A percentile compares a stretch with the other conserved stretches of the same genome.
Evolutionary conservation across 331 rosid genomes (phyloP).

Genomic region (Rhamnella rubrinervis): DNA sequence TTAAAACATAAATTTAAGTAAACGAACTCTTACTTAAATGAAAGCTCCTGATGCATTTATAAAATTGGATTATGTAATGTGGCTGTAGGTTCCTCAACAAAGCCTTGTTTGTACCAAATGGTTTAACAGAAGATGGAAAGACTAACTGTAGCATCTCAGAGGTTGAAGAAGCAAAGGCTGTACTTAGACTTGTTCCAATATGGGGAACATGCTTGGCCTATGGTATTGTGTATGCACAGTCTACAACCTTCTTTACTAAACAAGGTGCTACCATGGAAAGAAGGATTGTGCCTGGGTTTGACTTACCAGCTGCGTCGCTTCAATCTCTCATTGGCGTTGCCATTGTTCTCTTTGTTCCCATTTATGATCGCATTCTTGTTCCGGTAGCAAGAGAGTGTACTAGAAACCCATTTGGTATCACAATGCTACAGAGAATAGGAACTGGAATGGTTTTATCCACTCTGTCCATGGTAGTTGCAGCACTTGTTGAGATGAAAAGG

Average conservation of each 20-base stretch:
- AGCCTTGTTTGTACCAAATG: neutral
- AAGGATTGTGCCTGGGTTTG: conserved; percentile 41
- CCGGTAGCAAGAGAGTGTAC: conserved; percentile 32
- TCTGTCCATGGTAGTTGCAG: conserved; percentile 44
- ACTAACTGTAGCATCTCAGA: conserved; percentile 50
- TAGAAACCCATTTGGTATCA: conserved; percentile 40
- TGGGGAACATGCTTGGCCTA: conserved; percentile 54
- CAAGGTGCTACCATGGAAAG: conserved; percentile 47
- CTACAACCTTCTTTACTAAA: conserved; percentile 46
- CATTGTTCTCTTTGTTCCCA: conserved; percentile 35
- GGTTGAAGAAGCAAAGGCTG: conserved; percentile 64
- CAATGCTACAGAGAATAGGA: conserved; percentile 53
- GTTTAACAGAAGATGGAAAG: neutral
- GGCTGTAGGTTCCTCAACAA: conserved; percentile 44
- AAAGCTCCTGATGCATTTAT: neutral
- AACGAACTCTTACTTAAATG: neutral
- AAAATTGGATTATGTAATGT: neutral
- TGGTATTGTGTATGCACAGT: conserved; percentile 32
- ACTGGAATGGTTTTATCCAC: conserved; percentile 42
- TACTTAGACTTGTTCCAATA: conserved; percentile 54
- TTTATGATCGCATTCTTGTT: conserved; percentile 45
- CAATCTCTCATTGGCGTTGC: conserved; percentile 37
- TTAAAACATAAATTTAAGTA: too few species aligned
- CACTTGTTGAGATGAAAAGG: conserved; percentile 51
- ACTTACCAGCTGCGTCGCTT: conserved; percentile 50